Evolutionary conservation across 495 filamentous ascomycete species (phyloP).

Genomic region (Sabuloglossum arenarium): DNA sequence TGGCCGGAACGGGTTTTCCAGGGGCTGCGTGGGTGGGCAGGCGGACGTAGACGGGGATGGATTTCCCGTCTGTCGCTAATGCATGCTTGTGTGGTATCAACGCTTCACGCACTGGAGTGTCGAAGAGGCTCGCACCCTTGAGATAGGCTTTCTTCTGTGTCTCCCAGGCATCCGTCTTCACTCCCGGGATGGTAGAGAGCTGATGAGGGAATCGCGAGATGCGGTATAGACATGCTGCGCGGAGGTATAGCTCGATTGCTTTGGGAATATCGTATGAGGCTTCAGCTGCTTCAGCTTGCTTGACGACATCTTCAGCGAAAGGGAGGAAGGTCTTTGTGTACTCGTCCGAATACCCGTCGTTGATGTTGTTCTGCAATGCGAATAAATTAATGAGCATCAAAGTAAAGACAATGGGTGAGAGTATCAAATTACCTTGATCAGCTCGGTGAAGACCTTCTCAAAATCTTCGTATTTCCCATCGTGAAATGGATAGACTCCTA

Average conservation of each 20-base stretch:
- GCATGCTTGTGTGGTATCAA: slow-evolving; percentile 35
- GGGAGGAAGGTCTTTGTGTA: slow-evolving; percentile 45
- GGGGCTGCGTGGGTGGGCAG: slow-evolving; percentile 24
- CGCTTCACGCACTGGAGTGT: slow-evolving; percentile 32
- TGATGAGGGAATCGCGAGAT: slow-evolving; percentile 53
- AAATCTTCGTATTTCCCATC: slow-evolving; percentile 52
- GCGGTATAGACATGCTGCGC: slow-evolving; percentile 49
- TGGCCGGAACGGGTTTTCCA: slow-evolving; percentile 28
- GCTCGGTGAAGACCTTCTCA: slow-evolving; percentile 40
- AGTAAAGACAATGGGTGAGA: neutral
- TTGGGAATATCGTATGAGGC: slow-evolving; percentile 21
- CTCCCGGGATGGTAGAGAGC: slow-evolving; percentile 16
- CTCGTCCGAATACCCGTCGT: slow-evolving; percentile 38
- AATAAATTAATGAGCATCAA: neutral
- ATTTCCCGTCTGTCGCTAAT: slow-evolving; percentile 25
- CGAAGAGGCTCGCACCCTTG: slow-evolving; percentile 35
- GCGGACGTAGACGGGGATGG: slow-evolving; percentile 44
- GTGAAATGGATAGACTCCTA: slow-evolving; percentile 61
- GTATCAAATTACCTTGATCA: slow-evolving; percentile 30
- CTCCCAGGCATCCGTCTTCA: slow-evolving; percentile 42
- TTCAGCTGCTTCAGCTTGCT: slow-evolving; percentile 25
- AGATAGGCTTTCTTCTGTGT: slow-evolving; percentile 42
- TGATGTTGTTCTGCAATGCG: slow-evolving; percentile 28
- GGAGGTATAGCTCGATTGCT: slow-evolving; percentile 43
- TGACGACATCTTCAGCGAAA: slow-evolving; percentile 30